A percentile compares a stretch with the other conserved stretches of the same genome.
phyloP scores from a whole-genome alignment of 139 green algal species.

The Chlorella vulgaris region DNA sequence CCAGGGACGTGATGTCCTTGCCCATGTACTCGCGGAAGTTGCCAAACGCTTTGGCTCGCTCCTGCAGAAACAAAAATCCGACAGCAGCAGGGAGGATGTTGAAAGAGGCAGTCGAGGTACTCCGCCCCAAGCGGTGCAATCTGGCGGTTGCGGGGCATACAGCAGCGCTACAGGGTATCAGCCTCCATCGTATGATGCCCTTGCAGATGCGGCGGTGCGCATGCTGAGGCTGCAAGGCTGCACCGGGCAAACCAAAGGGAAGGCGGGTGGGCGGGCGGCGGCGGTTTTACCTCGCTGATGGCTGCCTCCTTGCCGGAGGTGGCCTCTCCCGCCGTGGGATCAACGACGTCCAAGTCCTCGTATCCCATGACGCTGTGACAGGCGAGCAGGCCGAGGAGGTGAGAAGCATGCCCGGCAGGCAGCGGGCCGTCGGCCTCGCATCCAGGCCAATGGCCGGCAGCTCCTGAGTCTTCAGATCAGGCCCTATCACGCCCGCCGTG shows the following conservation, averaged over 20 bases:
- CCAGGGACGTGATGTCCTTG: conserved; percentile 89
- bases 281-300: conserved; percentile 35
- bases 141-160: too few relatives aligned
- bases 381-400: too few relatives aligned
- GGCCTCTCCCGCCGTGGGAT: conserved; percentile 54
- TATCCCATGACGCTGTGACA: conserved; percentile 64
- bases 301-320: conserved; percentile 36
- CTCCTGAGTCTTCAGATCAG: too few relatives aligned
- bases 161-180: too few relatives aligned
- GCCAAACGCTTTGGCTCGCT: conserved; percentile 57
- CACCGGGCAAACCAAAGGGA: too few relatives aligned
- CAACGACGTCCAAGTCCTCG: conserved; percentile 66
- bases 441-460: too few relatives aligned
- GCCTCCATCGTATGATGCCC: too few relatives aligned
- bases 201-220: too few relatives aligned
- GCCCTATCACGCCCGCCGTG: background rate
- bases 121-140: background rate
- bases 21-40: conserved; percentile 83
- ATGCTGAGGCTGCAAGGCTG: too few relatives aligned
- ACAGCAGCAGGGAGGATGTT: background rate
- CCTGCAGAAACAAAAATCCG: conserved; percentile 36
- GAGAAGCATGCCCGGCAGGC: too few relatives aligned
- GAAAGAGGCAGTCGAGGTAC: background rate
- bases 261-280: background rate
- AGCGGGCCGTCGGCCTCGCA: too few relatives aligned